Base-by-base conservation (phyloP, 176 grass and related monocot species). In the Phoenix roebelenii region DNA sequence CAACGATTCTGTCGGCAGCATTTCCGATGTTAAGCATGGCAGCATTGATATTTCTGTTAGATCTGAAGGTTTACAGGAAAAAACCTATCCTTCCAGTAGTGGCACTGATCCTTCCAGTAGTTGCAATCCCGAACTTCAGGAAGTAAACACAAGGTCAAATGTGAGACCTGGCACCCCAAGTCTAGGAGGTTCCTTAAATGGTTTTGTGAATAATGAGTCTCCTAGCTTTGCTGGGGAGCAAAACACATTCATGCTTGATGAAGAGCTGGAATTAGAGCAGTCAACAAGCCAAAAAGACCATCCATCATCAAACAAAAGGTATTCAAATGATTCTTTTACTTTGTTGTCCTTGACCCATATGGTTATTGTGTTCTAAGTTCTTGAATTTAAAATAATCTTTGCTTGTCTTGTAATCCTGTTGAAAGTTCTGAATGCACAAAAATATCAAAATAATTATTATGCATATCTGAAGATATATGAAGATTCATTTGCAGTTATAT, bases 181-280 rank as follows among this genome's bases (percentile, higher is more conserved):
- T 22, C 35, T 50, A 28, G 71, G 68, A 68, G 74, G 58, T 60
- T 81, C 67, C 22, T 62, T 30, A 51, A 78, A 69, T 44, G 32
- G 67, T 54, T 72, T 85, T 24, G 23, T 30, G 66, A 73, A 48
- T 72, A 44, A 44, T 9, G 58, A 67, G 9, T 74, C 74, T 50
- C 67, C 73, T 74, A 66, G 57, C 56, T 90, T 76, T 26, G 63
- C 61, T 67, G 64, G 56, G 48, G 80, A 88, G 18, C 87, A 90
- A 68, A 90, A 79, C 61, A 90, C 87, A 64, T 90, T 90, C 76
- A 74, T 90, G 79, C 82, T 90, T 74, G 87, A 90, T 29, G 87
- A 90, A 61, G 87, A 90, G 70, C 25, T 90, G 29, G 87, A 90
- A 67, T 60, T 80, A 61, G 87, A 90, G 74, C 82, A 82, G 22